These are phyloP conservation scores for Bryum argenteum DNA, from an alignment of 225 moss, liverwort and hornwort genomes.

Conservation along the genomic window DNA sequence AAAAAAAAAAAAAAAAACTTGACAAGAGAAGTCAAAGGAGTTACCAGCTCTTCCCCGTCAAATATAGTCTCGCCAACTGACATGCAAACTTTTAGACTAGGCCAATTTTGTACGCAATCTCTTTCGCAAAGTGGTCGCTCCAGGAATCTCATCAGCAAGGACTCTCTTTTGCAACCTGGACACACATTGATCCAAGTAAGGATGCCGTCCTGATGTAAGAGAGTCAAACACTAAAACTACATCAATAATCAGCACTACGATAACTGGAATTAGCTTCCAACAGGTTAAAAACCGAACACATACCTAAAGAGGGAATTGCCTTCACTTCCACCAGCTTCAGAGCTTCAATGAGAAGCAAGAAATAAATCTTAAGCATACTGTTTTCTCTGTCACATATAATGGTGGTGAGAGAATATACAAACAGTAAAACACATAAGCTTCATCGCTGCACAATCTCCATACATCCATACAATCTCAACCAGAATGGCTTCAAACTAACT, in stretches of 20 bases:
- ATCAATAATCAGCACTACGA: neutral
- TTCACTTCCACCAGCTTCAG: constrained; percentile 36
- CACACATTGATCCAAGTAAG: constrained; percentile 6
- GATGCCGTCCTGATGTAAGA: constrained; percentile 7
- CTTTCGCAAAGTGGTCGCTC: constrained; percentile 18
- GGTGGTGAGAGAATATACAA: constrained; percentile 23
- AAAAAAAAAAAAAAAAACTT: constrained; percentile 24
- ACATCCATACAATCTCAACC: constrained; percentile 2
- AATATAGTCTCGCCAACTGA: constrained; percentile 44
- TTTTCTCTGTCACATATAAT: constrained; percentile 27
- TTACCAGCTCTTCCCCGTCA: constrained; percentile 46
- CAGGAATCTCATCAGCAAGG: constrained; percentile 31
- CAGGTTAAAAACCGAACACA: constrained; percentile 12
- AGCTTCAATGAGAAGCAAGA: constrained; percentile 32
- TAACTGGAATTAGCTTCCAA: neutral
- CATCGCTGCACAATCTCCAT: neutral
- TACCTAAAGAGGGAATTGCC: constrained; percentile 30
- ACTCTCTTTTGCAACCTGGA: constrained; percentile 32
- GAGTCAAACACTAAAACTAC: constrained; percentile 1
- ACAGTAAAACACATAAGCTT: neutral
- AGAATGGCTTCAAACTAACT: neutral
- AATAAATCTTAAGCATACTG: constrained; percentile 27
- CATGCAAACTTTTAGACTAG: constrained; percentile 25
- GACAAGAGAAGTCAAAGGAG: constrained; percentile 15
- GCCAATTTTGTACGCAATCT: constrained; percentile 32